Conservation (phyloP, 1,284 basidiomycete genomes). For the Trametes versicolor region DNA sequence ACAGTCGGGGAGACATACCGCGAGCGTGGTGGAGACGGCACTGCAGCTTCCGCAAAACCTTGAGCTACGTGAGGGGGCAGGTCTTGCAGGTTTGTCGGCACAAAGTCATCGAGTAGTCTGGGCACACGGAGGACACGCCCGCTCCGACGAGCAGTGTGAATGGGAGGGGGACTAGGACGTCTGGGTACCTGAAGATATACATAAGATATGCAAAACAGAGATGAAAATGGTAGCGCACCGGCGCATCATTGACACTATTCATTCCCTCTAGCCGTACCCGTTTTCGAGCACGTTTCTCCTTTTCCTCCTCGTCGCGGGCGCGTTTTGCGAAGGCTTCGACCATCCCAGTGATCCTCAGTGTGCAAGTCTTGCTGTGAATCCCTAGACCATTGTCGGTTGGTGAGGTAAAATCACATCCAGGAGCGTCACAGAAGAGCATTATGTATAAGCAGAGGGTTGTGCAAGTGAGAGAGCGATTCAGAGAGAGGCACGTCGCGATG, state of each 20-base stretch:
- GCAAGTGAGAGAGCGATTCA: neutral
- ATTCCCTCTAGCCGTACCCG: too few relatives aligned
- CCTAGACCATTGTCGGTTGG: too few relatives aligned
- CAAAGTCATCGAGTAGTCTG: neutral
- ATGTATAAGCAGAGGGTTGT: neutral
- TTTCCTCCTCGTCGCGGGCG: too few relatives aligned
- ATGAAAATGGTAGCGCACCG: too few relatives aligned
- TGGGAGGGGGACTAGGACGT: too few relatives aligned
- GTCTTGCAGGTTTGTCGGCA: neutral
- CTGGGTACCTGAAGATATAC: too few relatives aligned
- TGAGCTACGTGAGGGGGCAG: neutral
- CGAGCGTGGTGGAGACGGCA: neutral
- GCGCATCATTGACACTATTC: too few relatives aligned
- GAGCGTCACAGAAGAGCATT: neutral
- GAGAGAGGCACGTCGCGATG: neutral
- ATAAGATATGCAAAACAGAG: too few relatives aligned
- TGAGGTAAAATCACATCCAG: neutral
- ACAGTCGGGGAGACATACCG: constrained; percentile 9
- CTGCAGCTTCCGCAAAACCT: neutral
- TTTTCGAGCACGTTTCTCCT: too few relatives aligned
- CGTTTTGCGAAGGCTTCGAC: neutral
- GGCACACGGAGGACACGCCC: neutral
- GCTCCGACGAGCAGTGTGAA: neutral
- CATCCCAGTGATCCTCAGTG: neutral
- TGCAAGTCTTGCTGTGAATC: too few relatives aligned